Conservation (phyloP, 768 basidiomycete species). For the Rhodotorula graminis region DNA sequence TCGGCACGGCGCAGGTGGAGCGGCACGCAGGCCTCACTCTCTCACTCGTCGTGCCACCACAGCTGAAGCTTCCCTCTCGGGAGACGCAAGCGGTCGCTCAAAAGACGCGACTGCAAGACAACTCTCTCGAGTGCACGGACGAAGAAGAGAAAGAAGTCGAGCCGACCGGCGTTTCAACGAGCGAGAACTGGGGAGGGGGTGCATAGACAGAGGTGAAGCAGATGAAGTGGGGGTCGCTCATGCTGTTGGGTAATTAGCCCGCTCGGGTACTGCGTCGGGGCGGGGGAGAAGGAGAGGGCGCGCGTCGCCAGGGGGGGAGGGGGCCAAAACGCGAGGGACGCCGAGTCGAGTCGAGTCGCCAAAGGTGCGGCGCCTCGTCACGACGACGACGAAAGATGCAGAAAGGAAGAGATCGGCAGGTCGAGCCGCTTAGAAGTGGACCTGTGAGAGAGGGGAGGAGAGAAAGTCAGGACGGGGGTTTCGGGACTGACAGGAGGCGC, state of each 20-base stretch:
- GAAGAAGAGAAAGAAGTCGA: background rate
- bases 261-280: background rate
- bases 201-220: background rate
- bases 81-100: too few relatives aligned
- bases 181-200: background rate
- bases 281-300: background rate
- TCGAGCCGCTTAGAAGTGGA: constrained; percentile 6
- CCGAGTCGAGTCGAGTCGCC: background rate
- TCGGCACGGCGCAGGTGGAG: background rate
- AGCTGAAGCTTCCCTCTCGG: too few relatives aligned
- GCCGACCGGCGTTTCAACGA: background rate
- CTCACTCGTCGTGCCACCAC: too few relatives aligned
- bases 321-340: background rate
- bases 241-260: background rate
- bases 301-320: background rate
- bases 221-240: background rate
- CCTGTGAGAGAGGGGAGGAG: background rate
- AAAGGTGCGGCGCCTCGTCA: background rate
- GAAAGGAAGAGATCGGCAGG: background rate
- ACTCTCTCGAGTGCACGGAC: background rate
- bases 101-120: too few relatives aligned
- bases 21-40: too few relatives aligned
- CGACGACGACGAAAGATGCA: background rate
- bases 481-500: too few relatives aligned
- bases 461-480: too few relatives aligned